Evolutionary conservation across 257 asterid genomes (phyloP).

Genomic region (Primulina eburnea): DNA sequence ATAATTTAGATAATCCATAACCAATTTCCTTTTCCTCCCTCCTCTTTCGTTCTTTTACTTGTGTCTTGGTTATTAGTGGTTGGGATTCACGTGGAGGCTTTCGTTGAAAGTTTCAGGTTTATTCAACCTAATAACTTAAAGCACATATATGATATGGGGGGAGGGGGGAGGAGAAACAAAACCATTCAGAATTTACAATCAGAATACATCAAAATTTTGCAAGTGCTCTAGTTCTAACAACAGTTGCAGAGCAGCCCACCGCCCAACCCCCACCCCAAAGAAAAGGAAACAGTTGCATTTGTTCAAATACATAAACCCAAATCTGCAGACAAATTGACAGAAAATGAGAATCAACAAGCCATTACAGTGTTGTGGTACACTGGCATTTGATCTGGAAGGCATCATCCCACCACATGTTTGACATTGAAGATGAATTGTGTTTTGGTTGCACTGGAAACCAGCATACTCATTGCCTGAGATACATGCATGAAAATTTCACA

Average conservation of each 20-base stretch:
- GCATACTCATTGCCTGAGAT: conserved; percentile 56
- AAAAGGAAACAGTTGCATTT: neutral
- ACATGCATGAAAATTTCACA: conserved; percentile 22
- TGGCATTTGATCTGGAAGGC: conserved; percentile 68
- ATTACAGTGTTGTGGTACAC: conserved; percentile 80
- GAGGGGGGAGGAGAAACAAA: neutral
- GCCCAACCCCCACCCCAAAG: too few species aligned
- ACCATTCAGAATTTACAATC: neutral
- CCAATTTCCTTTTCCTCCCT: neutral
- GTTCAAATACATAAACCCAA: conserved; percentile 2
- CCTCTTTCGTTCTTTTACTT: neutral
- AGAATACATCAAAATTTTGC: neutral
- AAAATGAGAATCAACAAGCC: conserved; percentile 15
- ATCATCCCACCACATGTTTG: conserved; percentile 91
- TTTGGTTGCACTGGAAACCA: conserved; percentile 70
- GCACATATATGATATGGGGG: neutral
- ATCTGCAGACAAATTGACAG: conserved; percentile 19
- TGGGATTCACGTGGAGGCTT: neutral
- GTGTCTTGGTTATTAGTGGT: neutral
- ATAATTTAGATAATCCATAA: neutral
- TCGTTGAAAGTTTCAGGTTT: neutral
- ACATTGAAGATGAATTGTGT: conserved; percentile 88
- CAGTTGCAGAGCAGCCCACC: neutral
- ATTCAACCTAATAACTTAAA: neutral
- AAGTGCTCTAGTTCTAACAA: neutral